A percentile compares a stretch with the other conserved stretches of the same genome.
These are phyloP conservation scores for Neckera pumila DNA, from an alignment of 225 moss, liverwort and hornwort genomes.

Conservation along the genomic window DNA sequence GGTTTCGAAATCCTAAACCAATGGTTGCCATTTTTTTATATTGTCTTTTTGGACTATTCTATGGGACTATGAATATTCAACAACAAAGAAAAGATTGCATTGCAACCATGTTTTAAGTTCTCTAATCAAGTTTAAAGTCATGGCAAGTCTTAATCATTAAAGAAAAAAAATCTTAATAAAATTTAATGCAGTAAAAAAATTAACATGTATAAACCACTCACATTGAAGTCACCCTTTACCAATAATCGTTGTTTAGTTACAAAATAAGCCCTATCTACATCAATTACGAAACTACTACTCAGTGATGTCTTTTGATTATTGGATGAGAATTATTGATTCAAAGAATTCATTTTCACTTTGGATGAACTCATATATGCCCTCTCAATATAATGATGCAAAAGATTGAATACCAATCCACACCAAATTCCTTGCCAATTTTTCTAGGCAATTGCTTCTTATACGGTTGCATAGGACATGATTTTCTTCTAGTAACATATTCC, in stretches of 20 bases:
- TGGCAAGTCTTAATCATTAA: rapidly evolving
- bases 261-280: neutral
- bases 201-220: rapidly evolving
- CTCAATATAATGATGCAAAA: no score
- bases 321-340: no score
- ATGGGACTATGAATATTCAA: neutral
- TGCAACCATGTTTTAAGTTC: rapidly evolving
- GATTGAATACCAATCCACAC: no score
- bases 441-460: no score
- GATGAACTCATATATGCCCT: no score
- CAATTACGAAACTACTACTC: no score
- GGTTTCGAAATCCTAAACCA: neutral
- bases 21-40: neutral
- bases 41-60: neutral
- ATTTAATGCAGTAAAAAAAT: neutral
- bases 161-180: rapidly evolving
- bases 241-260: neutral
- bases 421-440: no score
- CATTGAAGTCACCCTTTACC: neutral
- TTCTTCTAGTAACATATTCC: neutral
- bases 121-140: rapidly evolving
- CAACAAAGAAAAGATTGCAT: neutral
- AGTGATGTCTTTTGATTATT: no score
- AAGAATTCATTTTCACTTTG: no score
- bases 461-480: no score